Conservation (phyloP, 192 early-diverging fungal species). For the Mortierella alpina region DNA sequence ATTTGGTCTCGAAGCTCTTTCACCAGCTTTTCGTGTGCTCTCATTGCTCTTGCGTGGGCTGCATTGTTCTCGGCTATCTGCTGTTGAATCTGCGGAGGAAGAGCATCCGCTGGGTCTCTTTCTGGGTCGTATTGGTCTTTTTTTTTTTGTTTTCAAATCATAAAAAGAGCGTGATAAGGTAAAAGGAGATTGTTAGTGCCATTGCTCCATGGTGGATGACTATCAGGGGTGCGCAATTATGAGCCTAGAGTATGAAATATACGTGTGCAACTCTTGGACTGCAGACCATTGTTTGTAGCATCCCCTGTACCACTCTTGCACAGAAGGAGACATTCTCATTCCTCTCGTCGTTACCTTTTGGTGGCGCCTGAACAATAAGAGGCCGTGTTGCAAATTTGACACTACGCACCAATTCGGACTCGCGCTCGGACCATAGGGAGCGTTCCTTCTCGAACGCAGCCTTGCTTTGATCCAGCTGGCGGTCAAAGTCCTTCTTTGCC, state of each 20-base stretch:
- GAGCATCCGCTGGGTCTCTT: conserved; percentile 6
- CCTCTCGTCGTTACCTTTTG: conserved; percentile 24
- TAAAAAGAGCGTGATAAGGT: not conserved
- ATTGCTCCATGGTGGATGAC: too few relatives aligned
- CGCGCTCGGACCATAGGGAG: conserved; percentile 56
- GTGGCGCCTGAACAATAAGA: conserved; percentile 43
- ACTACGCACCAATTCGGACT: conserved; percentile 56
- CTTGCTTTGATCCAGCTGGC: conserved; percentile 39
- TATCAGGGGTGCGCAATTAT: too few relatives aligned
- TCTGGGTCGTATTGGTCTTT: conserved; percentile 1
- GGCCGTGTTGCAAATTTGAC: conserved; percentile 55
- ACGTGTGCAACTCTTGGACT: too few relatives aligned
- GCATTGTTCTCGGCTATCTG: conserved; percentile 57
- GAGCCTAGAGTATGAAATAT: too few relatives aligned
- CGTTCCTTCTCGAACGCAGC: conserved; percentile 56
- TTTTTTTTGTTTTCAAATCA: not conserved
- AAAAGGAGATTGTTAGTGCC: not conserved
- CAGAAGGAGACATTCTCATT: not conserved
- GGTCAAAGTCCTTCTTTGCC: conserved; percentile 58
- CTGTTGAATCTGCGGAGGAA: conserved; percentile 34
- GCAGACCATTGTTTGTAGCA: not conserved
- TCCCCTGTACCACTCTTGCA: too few relatives aligned
- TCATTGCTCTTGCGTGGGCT: conserved; percentile 56
- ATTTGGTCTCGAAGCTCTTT: conserved; percentile 54
- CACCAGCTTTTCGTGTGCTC: conserved; percentile 41